Base-by-base conservation (phyloP, 208 protist genomes). In the Wallacemonas sp. region DNA sequence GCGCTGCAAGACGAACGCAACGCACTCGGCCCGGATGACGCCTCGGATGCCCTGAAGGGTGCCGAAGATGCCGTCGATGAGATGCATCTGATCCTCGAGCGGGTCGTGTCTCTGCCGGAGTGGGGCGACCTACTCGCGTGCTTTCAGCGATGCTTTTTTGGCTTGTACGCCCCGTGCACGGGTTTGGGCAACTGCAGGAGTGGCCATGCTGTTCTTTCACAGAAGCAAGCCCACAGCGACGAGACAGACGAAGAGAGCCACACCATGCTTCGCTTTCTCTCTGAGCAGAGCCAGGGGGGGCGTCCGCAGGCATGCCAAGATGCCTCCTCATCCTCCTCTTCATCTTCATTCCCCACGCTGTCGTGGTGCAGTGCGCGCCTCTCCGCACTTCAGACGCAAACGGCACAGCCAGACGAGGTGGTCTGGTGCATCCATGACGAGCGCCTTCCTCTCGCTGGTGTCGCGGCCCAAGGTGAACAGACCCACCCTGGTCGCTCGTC, bases 101-200 rank as follows among this genome's bases (percentile, higher is more conserved):
- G 15, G 31, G 45, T 82, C 14, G 26, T 55, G 24, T 17, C 53
- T 21, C 62, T 59, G 46, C 49, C 72, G 11, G 77, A 87, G 41
- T 86, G 78, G 31, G 54, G 60, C 36, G 67, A 66, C 4, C 66
- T 72, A 8, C 68, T 92, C 19, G 65, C 62, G 4, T 45, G 58
- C 14, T 87, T 89, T 60, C 82, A 85, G 55, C 74, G 73, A 0
- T 82, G 70, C 47, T 89, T 86, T 45, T 77, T 73, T 33, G 88
- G 84, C 61, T 62, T 89, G 17, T 92, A 89, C 54, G 82, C 80
- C 1, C 39, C 46, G 46, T 54, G 46, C 46, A 6, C 46, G 2
- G 46, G 46, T 17, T 41, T 6, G 14, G 36, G 36, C 36, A 41
- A 14, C 36, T 41, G 36, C 36, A 41, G 36, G 36, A 6, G 36